Percentiles rank a stretch among this genome's conserved stretches.
These are phyloP conservation scores for Orbilia javanica DNA, from an alignment of 2,329 filamentous ascomycete genomes.

Conservation along the genomic window DNA sequence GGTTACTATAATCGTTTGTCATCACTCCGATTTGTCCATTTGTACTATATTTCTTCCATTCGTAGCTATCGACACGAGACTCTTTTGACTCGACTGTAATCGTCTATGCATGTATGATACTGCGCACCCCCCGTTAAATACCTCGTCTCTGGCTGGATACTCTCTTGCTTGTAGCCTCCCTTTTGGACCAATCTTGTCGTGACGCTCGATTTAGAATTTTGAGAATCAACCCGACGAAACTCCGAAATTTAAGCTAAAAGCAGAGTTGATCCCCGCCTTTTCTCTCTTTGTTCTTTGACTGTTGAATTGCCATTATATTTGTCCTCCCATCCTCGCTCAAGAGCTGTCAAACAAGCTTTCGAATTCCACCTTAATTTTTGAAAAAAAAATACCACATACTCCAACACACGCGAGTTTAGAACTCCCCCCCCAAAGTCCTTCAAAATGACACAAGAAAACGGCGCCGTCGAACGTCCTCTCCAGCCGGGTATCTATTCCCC, in stretches of 20 bases:
- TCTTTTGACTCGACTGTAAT: constrained; percentile 7
- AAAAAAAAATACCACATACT: constrained; percentile 51
- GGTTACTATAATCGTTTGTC: constrained; percentile 38
- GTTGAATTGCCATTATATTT: constrained; percentile 10
- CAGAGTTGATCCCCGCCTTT: constrained; percentile 27
- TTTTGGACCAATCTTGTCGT: constrained; percentile 40
- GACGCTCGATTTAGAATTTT: constrained; percentile 35
- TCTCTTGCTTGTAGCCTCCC: constrained; percentile 2
- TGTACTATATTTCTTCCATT: constrained; percentile 21
- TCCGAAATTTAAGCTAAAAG: constrained; percentile 48
- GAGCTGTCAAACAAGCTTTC: background rate
- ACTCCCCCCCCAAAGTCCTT: background rate
- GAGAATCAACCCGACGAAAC: constrained; percentile 55
- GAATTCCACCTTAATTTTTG: background rate
- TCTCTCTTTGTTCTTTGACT: background rate
- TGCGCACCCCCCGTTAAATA: constrained; percentile 56
- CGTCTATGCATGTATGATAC: constrained; percentile 45
- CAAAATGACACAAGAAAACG: constrained; percentile 54
- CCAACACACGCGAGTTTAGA: constrained; percentile 39
- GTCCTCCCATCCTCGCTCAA: background rate
- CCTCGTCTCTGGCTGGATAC: constrained; percentile 46
- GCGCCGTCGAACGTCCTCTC: constrained; percentile 59
- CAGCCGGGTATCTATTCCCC: constrained; percentile 76
- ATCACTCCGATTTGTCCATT: constrained; percentile 48
- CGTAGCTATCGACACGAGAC: constrained; percentile 51